Conservation (phyloP, 495 filamentous ascomycete genomes). For the Podospora fimiseda region DNA sequence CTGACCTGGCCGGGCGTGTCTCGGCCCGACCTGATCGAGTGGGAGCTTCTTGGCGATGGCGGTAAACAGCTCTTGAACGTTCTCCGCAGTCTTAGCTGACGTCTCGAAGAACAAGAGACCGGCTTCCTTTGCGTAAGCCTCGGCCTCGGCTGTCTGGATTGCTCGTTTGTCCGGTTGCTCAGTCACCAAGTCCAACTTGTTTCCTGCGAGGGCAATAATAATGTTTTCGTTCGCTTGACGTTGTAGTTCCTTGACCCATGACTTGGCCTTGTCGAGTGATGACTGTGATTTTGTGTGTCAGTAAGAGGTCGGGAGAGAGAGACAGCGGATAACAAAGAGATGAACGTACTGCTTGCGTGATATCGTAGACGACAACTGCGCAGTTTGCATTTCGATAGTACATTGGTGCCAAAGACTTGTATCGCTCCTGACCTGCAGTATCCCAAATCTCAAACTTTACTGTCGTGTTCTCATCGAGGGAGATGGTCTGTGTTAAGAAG, state of each 20-base stretch:
- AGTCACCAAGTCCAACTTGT: slow-evolving; percentile 91
- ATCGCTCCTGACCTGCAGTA: slow-evolving; percentile 95
- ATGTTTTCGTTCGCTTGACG: slow-evolving; percentile 99
- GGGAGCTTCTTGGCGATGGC: slow-evolving; percentile 96
- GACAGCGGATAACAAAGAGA: neutral
- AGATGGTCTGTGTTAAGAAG: slow-evolving; percentile 97
- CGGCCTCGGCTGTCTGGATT: slow-evolving; percentile 78
- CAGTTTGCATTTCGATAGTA: slow-evolving; percentile 99
- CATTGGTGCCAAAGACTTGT: slow-evolving; percentile 98
- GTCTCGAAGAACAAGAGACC: slow-evolving; percentile 96
- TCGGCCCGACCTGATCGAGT: slow-evolving; percentile 85
- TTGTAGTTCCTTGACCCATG: slow-evolving; percentile 99
- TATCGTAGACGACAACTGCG: slow-evolving; percentile 97
- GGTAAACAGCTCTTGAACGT: slow-evolving; percentile 94
- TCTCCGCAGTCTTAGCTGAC: slow-evolving; percentile 92
- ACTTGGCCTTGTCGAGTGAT: slow-evolving; percentile 95
- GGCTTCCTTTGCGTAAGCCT: slow-evolving; percentile 90
- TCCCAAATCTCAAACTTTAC: slow-evolving; percentile 99
- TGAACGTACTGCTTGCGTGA: slow-evolving; percentile 85
- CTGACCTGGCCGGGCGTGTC: slow-evolving; percentile 68
- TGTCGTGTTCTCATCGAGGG: slow-evolving; percentile 92
- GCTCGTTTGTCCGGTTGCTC: slow-evolving; percentile 91
- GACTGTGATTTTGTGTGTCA: slow-evolving; percentile 46
- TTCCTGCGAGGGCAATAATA: slow-evolving; percentile 94
- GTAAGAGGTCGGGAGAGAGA: neutral